phyloP scores from a whole-genome alignment of 2,329 filamentous ascomycete genomes.

The Microsporum ferrugineum region DNA sequence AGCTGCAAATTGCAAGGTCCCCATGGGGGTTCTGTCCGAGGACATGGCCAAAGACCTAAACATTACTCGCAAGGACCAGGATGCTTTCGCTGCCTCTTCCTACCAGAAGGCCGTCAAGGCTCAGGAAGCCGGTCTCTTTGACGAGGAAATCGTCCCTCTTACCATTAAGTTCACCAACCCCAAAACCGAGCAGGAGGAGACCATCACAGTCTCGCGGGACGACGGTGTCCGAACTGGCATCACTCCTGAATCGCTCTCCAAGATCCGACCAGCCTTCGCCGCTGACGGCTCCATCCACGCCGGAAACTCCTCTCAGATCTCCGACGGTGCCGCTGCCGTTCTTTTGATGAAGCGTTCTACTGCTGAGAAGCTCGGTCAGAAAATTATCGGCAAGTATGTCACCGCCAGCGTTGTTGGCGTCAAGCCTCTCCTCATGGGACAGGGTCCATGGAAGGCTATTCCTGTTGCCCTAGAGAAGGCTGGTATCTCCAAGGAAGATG shows the following conservation, averaged over 20 bases:
- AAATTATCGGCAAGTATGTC: slow-evolving; percentile 86
- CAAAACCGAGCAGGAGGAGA: slow-evolving; percentile 76
- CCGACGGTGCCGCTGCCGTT: slow-evolving; percentile 88
- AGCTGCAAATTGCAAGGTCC: slow-evolving; percentile 90
- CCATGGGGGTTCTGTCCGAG: slow-evolving; percentile 90
- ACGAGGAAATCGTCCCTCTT: slow-evolving; percentile 80
- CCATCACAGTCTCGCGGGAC: slow-evolving; percentile 71
- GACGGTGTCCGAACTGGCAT: slow-evolving; percentile 79
- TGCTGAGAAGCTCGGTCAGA: slow-evolving; percentile 76
- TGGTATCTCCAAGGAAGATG: slow-evolving; percentile 74
- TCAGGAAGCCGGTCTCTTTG: slow-evolving; percentile 78
- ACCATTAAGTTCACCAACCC: slow-evolving; percentile 81
- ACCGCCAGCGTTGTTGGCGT: slow-evolving; percentile 77
- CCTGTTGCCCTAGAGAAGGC: slow-evolving; percentile 82
- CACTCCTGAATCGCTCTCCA: slow-evolving; percentile 75
- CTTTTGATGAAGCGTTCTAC: slow-evolving; percentile 90
- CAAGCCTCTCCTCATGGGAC: slow-evolving; percentile 85
- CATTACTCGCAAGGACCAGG: slow-evolving; percentile 62
- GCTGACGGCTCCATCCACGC: slow-evolving; percentile 91
- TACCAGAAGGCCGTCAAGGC: slow-evolving; percentile 78
- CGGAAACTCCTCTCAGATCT: slow-evolving; percentile 91
- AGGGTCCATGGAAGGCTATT: slow-evolving; percentile 92
- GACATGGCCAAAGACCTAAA: slow-evolving; percentile 81
- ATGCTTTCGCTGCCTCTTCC: slow-evolving; percentile 84
- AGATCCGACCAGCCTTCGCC: slow-evolving; percentile 82